Evolutionary conservation across 2,329 filamentous ascomycete species (phyloP).

Genomic region (Penicillium sclerotiorum): DNA sequence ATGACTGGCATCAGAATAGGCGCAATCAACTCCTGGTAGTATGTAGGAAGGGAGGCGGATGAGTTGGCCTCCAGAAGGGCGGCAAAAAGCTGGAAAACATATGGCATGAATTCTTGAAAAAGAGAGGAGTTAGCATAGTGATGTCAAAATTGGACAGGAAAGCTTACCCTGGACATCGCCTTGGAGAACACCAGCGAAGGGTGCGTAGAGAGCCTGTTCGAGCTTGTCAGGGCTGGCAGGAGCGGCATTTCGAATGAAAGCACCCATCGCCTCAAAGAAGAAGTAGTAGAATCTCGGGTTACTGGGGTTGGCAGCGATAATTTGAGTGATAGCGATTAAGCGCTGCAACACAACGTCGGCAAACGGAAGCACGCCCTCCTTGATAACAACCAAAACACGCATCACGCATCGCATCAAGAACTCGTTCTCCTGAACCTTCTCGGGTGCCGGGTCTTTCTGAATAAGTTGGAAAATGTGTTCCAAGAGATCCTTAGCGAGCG

Average conservation of each 20-base stretch:
- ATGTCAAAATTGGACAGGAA: background rate
- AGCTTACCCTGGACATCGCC: constrained; percentile 75
- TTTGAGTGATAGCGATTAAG: constrained; percentile 83
- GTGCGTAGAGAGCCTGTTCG: constrained; percentile 77
- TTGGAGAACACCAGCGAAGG: constrained; percentile 77
- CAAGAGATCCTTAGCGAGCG: constrained; percentile 81
- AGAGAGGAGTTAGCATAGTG: constrained; percentile 33
- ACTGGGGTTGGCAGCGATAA: constrained; percentile 92
- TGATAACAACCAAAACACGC: constrained; percentile 93
- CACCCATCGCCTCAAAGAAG: constrained; percentile 92
- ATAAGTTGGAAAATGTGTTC: constrained; percentile 90
- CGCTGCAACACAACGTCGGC: constrained; percentile 79
- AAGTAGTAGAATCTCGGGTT: constrained; percentile 99
- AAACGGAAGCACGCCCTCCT: constrained; percentile 74
- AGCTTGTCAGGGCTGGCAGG: constrained; percentile 71
- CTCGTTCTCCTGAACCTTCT: constrained; percentile 98
- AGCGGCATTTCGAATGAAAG: constrained; percentile 75
- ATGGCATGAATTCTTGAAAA: constrained; percentile 81
- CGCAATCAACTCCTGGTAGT: constrained; percentile 76
- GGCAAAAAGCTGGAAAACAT: constrained; percentile 93
- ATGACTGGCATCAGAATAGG: constrained; percentile 78
- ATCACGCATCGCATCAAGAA: constrained; percentile 99
- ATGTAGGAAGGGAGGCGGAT: constrained; percentile 72
- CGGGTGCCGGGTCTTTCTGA: constrained; percentile 77
- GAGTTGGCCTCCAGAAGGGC: constrained; percentile 87